phyloP scores from a whole-genome alignment of 2,329 filamentous ascomycete genomes.

The Talaromyces rugulosus region DNA sequence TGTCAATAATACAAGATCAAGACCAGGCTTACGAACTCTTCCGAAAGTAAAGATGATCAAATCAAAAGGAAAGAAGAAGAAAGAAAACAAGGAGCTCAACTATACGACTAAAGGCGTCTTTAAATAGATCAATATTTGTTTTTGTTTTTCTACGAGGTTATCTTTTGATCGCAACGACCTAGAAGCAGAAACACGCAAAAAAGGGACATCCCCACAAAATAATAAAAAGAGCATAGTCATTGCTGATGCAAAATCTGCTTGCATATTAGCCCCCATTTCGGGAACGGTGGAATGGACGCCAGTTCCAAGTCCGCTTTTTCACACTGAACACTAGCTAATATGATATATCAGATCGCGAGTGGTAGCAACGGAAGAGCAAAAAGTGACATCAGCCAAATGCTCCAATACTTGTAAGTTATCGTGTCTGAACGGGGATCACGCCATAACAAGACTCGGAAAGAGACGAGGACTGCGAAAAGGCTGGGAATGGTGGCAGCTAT shows the following conservation, averaged over 20 bases:
- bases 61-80: neutral
- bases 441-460: neutral
- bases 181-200: neutral
- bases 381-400: neutral
- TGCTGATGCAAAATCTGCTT: neutral
- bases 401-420: neutral
- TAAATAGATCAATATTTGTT: neutral
- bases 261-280: neutral
- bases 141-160: neutral
- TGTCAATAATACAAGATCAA: too few relatives aligned
- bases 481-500: neutral
- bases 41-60: neutral
- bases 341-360: neutral
- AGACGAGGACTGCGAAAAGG: neutral
- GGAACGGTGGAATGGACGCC: neutral
- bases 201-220: neutral
- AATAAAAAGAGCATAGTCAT: neutral
- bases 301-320: neutral
- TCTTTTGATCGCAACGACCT: neutral
- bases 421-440: neutral
- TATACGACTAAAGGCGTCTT: neutral
- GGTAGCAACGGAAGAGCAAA: neutral
- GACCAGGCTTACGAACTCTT: neutral
- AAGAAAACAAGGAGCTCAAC: too few relatives aligned
- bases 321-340: neutral